Evolutionary conservation across 306 rosid species (phyloP).

Genomic region (Vigna trinervia): DNA sequence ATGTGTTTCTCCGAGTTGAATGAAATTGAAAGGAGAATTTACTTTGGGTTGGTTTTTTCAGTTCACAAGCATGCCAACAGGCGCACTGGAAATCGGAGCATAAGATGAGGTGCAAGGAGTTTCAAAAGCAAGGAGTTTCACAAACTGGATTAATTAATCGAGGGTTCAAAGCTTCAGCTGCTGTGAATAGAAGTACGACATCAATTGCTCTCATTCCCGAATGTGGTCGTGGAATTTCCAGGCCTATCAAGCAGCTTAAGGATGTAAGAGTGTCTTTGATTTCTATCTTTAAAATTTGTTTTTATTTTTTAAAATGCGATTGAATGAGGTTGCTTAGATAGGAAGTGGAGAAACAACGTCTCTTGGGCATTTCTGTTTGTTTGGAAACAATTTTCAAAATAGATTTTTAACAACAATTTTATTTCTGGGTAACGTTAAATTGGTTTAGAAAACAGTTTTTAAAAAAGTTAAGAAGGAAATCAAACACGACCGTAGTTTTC

Average conservation of each 20-base stretch:
- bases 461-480: not conserved
- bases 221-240: slow-evolving; percentile 48
- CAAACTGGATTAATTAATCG: slow-evolving; percentile 37
- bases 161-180: slow-evolving; percentile 46
- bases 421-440: not conserved
- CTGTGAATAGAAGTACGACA: slow-evolving; percentile 48
- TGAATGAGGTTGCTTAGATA: not conserved
- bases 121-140: slow-evolving; percentile 32
- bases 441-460: not conserved
- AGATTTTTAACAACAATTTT: not conserved
- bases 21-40: not conserved
- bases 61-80: slow-evolving; percentile 74
- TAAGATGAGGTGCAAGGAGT: slow-evolving; percentile 61
- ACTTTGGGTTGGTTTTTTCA: slow-evolving; percentile 45
- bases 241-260: slow-evolving; percentile 63
- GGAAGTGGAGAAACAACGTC: not conserved
- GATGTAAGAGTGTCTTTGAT: slow-evolving; percentile 45
- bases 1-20: not conserved
- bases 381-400: not conserved
- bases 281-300: not conserved
- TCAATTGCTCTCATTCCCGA: slow-evolving; percentile 67
- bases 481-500: not conserved
- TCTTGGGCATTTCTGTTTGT: not conserved
- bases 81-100: slow-evolving; percentile 80
- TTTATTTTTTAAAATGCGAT: not conserved